Base-by-base conservation (phyloP, 169 alveolate species). In the Eimeria praecox region DNA sequence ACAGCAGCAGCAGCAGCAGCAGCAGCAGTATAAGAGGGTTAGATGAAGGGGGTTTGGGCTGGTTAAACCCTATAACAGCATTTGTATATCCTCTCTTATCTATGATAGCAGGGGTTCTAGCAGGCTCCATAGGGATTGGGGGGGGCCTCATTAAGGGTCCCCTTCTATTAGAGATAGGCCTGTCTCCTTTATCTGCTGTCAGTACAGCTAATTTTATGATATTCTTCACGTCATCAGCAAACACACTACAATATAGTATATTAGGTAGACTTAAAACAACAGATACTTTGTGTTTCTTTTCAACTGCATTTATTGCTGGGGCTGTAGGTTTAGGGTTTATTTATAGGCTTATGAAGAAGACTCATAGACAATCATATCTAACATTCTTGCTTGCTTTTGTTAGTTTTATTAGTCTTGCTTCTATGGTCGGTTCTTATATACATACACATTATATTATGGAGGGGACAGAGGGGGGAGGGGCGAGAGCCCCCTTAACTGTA, bases 111-210 rank as follows among this genome's bases (percentile, higher is more conserved):
- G 96, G 96, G 16, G 95, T 94, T 12, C 78, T 86, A 18, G 96
- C 96, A 14, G 96, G 96, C 30, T 33, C 89, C 10, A 59, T 94
- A 35, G 96, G 96, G 3, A 95, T 95, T 20, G 96, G 95, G 10
- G 96, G 96, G 22, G 96, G 96, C 30, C 82, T 95, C 12, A 59
- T 95, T 33, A 95, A 95, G 77, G 96, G 96, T 44, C 96, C 96
- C 38, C 44, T 95, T 38, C 83, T 95, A 64, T 89, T 95, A 35
- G 96, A 95, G 77, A 87, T 90, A 71, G 96, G 96, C 2, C 73
- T 95, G 73, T 49, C 90, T 52, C 88, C 96, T 24, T 88, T 88
- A 22, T 69, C 95, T 5, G 96, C 96, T 16, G 95, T 90, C 42
- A 92, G 94, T 52, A 95, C 95, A 16, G 96, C 96, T 40, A 90